Conservation (phyloP, 2,329 filamentous ascomycete species). For the Huntiella moniliformis region DNA sequence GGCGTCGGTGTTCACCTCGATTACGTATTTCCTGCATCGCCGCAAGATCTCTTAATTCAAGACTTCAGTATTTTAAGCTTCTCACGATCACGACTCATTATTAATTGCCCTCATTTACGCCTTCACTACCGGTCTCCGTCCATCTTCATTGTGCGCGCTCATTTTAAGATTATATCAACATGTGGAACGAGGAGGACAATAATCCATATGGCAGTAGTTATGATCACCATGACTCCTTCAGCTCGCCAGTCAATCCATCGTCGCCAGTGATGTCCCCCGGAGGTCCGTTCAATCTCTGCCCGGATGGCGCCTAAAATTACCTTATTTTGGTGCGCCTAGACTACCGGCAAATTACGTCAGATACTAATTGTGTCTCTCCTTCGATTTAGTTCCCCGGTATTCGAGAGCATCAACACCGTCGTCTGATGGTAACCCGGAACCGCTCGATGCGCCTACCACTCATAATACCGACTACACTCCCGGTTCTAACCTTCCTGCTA, state of each 20-base stretch:
- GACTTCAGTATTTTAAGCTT: too few species aligned
- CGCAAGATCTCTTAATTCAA: too few species aligned
- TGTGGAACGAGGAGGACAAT: conserved; percentile 99
- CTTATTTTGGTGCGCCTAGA: not conserved
- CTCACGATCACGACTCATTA: too few species aligned
- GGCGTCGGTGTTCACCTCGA: too few species aligned
- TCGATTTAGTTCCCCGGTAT: not conserved
- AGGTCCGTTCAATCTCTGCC: conserved; percentile 28
- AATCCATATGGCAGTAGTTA: conserved; percentile 89
- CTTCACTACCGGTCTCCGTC: not conserved
- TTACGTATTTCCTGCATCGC: too few species aligned
- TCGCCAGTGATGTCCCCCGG: conserved; percentile 35
- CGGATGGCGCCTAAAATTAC: too few species aligned
- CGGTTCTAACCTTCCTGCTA: conserved; percentile 29
- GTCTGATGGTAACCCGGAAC: conserved; percentile 6
- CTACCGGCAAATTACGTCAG: not conserved
- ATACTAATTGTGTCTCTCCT: conserved; percentile 1
- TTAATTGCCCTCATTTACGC: too few species aligned
- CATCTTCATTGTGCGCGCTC: not conserved
- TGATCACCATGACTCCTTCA: conserved; percentile 65
- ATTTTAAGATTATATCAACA: conserved; percentile 22
- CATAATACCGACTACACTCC: conserved; percentile 22
- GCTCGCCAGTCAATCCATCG: conserved; percentile 45
- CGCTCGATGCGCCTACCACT: not conserved
- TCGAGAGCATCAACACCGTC: conserved; percentile 6